Base-by-base conservation (phyloP, 108 stramenopile species). In the Nitzschia palea region DNA sequence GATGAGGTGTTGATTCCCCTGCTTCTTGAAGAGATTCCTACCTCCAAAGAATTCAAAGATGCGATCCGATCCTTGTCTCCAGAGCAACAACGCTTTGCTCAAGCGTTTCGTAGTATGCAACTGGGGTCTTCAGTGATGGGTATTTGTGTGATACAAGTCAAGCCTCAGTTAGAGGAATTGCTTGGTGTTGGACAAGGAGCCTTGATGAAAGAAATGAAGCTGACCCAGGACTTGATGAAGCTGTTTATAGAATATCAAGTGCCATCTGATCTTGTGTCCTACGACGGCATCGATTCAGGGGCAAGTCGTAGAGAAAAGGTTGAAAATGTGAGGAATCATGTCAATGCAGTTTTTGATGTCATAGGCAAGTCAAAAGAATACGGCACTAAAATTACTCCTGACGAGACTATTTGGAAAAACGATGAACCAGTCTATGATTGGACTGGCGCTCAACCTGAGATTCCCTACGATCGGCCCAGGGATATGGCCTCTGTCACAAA, bases 11-110 rank as follows among this genome's bases (percentile, higher is more conserved):
- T 87, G 20, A 85, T 96, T 32, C 91, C 93, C 1, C 65, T 96
- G 27, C 65, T 92, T 4, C 48, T 95, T 36, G 84, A 92, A 15
- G 86, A 88, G 27, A 59, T 96, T 35, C 96, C 96, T 18, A 86
- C 89, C 0, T 85, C 96, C 5, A 91, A 90, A 68, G 89, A 88
- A 45, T 96, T 96, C 78, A 86, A 90, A 47, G 95, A 96, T 73
- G 89, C 93, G 17, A 87, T 96, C 26, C 57, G 51, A 45, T 87
- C 86, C 12, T 72, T 96, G 4, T 93, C 91, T 22, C 89, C 93
- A 30, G 92, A 96, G 60, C 95, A 96, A 65, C 90, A 91, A 52
- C 79, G 71, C 14, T 96, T 96, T 73, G 93, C 91, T 15, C 60
- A 80, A 42, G 77, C 95, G 3, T 93, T 80, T 55, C 84, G 95